These are phyloP conservation scores for Boletus edulis DNA, from an alignment of 768 basidiomycete species.

Conservation along the genomic window DNA sequence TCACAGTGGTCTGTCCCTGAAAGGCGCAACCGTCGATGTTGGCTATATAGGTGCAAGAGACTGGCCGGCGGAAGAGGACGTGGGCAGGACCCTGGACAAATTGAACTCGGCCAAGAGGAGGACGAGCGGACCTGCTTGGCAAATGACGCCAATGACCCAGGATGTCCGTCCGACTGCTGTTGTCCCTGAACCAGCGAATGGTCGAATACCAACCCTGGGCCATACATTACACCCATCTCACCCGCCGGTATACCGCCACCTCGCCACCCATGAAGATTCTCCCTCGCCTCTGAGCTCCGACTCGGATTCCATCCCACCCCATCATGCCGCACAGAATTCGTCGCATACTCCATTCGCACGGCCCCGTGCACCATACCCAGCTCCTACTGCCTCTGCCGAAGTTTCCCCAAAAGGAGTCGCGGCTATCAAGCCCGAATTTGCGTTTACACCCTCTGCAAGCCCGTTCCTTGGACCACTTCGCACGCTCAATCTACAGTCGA, in stretches of 20 bases:
- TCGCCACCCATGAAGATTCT: slow-evolving; percentile 52
- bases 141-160: slow-evolving; percentile 43
- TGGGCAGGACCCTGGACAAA: slow-evolving; percentile 24
- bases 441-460: slow-evolving; percentile 69
- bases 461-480: slow-evolving; percentile 79
- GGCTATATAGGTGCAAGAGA: slow-evolving; percentile 43
- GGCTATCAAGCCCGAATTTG: slow-evolving; percentile 33
- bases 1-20: slow-evolving; percentile 23
- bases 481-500: slow-evolving; percentile 71
- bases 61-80: slow-evolving; percentile 27
- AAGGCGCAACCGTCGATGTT: slow-evolving; percentile 34
- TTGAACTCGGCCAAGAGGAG: slow-evolving; percentile 39
- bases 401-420: slow-evolving; percentile 25
- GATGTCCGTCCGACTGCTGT: slow-evolving; percentile 27
- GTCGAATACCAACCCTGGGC: slow-evolving; percentile 19
- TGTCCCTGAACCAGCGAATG: slow-evolving; percentile 13
- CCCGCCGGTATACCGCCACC: slow-evolving; percentile 31
- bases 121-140: slow-evolving; percentile 56
- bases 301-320: slow-evolving; percentile 43
- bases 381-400: slow-evolving; percentile 27
- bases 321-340: slow-evolving; percentile 27
- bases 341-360: slow-evolving; percentile 27
- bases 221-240: slow-evolving; percentile 42
- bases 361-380: slow-evolving; percentile 26
- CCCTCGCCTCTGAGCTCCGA: slow-evolving; percentile 73